Conservation (phyloP, 2,329 filamentous ascomycete species). For the Plenodomus tracheiphilus region DNA sequence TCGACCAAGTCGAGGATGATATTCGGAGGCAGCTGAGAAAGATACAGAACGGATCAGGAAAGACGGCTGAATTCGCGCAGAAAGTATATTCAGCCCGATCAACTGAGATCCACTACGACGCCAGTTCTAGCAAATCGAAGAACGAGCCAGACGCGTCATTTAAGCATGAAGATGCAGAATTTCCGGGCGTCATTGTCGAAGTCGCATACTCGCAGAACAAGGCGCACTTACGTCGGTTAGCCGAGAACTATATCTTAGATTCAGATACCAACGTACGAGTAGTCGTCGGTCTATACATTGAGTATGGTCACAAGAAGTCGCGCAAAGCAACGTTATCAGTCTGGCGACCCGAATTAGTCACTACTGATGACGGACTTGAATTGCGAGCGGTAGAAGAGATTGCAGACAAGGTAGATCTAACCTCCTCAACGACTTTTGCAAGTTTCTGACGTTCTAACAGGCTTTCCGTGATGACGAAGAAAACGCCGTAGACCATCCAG, state of each 20-base stretch:
- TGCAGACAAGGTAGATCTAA: constrained; percentile 6
- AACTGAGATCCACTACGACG: constrained; percentile 17
- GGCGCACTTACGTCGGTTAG: constrained; percentile 12
- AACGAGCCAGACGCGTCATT: constrained; percentile 27
- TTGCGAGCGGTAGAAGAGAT: constrained; percentile 8
- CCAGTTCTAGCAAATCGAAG: constrained; percentile 19
- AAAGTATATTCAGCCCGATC: constrained; percentile 21
- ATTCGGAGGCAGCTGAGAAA: constrained; percentile 21
- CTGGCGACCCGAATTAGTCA: constrained; percentile 7
- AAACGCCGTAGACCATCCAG: constrained; percentile 12
- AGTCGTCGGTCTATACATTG: constrained; percentile 19
- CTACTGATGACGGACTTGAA: constrained; percentile 8
- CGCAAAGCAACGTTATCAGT: constrained; percentile 14
- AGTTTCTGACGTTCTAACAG: constrained; percentile 9
- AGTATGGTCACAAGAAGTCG: constrained; percentile 16
- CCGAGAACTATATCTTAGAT: constrained; percentile 23
- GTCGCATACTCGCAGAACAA: constrained; percentile 21
- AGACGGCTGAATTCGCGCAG: constrained; percentile 20
- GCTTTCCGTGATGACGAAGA: constrained; percentile 29
- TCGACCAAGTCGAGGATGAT: constrained; percentile 18
- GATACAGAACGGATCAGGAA: constrained; percentile 18
- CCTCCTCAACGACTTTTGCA: no score
- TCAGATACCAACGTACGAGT: constrained; percentile 17
- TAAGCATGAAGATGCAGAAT: constrained; percentile 23
- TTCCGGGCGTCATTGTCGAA: constrained; percentile 26